Evolutionary conservation across 2,329 filamentous ascomycete genomes (phyloP).

Genomic region (Aspergillus flavus): DNA sequence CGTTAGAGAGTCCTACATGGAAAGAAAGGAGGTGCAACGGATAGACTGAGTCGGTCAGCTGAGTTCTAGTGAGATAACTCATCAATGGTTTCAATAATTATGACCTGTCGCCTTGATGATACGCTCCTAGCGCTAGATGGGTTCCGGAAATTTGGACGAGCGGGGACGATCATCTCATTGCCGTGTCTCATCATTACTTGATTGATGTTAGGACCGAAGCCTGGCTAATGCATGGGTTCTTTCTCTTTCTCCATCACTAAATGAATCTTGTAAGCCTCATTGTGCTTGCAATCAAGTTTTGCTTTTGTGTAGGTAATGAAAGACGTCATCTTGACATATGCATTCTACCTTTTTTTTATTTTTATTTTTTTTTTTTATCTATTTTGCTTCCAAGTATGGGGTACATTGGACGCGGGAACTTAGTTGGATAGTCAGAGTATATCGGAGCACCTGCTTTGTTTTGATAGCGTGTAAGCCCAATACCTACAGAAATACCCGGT

Average conservation of each 20-base stretch:
- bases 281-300: neutral
- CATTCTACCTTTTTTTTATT: neutral
- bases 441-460: constrained; percentile 2
- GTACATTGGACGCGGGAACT: neutral
- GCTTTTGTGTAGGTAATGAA: neutral
- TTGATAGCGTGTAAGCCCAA: neutral
- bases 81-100: constrained; percentile 6
- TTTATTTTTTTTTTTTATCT: neutral
- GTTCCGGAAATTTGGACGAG: constrained; percentile 23
- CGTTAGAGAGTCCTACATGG: neutral
- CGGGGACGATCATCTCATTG: constrained; percentile 16
- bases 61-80: neutral
- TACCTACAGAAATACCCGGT: constrained; percentile 1
- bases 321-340: constrained; percentile 1
- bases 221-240: neutral
- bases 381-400: neutral
- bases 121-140: constrained; percentile 15
- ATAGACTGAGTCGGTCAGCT: neutral
- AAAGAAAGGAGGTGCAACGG: neutral
- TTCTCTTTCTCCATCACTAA: neutral
- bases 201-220: constrained; percentile 1
- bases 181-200: constrained; percentile 9
- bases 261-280: neutral
- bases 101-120: constrained; percentile 17
- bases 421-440: neutral